Percentiles rank a stretch among this genome's conserved stretches.
phyloP scores from a whole-genome alignment of 176 grass and related monocot genomes.

The Areca catechu region DNA sequence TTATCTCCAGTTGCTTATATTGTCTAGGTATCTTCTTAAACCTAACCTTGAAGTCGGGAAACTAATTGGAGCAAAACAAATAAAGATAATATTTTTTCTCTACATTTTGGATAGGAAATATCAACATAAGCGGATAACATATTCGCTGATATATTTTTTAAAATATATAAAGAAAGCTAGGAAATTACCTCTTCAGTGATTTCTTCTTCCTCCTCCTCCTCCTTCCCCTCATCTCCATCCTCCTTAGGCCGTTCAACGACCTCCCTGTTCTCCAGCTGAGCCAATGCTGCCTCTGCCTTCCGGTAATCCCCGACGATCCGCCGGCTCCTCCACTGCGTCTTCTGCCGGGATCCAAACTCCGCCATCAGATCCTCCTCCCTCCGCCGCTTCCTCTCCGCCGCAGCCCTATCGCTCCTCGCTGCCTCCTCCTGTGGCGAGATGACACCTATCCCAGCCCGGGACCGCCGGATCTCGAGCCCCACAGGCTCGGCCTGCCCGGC shows the following conservation, averaged over 20 bases:
- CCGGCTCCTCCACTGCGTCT: slow-evolving; percentile 55
- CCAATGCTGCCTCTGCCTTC: slow-evolving; percentile 60
- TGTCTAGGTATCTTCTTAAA: too few species aligned
- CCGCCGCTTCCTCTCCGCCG: slow-evolving; percentile 31
- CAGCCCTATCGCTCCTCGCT: slow-evolving; percentile 25
- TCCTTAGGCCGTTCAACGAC: slow-evolving; percentile 23
- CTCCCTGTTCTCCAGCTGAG: slow-evolving; percentile 63
- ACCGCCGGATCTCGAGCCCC: slow-evolving; percentile 63
- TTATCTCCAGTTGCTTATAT: too few species aligned
- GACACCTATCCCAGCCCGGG: slow-evolving; percentile 48
- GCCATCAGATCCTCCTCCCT: slow-evolving; percentile 41
- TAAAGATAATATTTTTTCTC: too few species aligned
- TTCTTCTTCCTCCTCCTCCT: slow-evolving; percentile 39
- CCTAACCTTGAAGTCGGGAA: too few species aligned
- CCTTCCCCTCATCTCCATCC: slow-evolving; percentile 4
- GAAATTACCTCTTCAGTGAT: slow-evolving; percentile 73
- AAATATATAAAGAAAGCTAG: too few species aligned
- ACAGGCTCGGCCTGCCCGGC: slow-evolving; percentile 41
- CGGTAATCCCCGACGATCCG: slow-evolving; percentile 44
- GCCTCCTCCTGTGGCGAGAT: slow-evolving; percentile 13
- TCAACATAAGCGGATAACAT: too few species aligned
- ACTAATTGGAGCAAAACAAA: too few species aligned
- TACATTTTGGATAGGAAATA: too few species aligned
- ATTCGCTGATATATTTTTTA: too few species aligned
- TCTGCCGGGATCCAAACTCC: slow-evolving; percentile 66